A percentile compares a stretch with the other conserved stretches of the same genome.
phyloP scores from a whole-genome alignment of 2,329 filamentous ascomycete genomes.

The Fusarium subglutinans region DNA sequence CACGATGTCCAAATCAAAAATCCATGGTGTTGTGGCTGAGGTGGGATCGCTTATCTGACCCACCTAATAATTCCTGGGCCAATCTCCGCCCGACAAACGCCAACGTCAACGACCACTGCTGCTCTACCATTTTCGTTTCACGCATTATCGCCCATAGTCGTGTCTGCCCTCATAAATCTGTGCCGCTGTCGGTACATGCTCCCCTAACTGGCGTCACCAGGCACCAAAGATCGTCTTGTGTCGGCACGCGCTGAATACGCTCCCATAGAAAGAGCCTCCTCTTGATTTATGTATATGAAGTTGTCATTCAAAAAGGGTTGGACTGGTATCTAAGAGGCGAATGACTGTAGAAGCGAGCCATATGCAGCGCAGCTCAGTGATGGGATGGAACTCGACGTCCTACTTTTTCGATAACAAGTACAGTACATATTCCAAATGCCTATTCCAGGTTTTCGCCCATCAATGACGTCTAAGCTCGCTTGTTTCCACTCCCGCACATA shows the following conservation, averaged over 20 bases:
- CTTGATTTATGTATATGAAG: neutral
- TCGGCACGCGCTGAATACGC: neutral
- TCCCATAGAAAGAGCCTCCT: too few relatives aligned
- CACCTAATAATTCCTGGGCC: neutral
- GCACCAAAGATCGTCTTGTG: neutral
- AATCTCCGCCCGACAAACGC: neutral
- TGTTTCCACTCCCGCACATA: too few relatives aligned
- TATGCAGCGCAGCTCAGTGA: neutral
- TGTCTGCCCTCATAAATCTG: too few relatives aligned
- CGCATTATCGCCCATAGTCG: neutral
- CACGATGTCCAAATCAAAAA: neutral
- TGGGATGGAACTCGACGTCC: rapidly evolving
- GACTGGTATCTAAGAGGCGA: neutral
- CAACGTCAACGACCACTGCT: neutral
- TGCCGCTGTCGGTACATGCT: too few relatives aligned
- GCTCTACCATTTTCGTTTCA: neutral
- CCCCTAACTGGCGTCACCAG: too few relatives aligned
- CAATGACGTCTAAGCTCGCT: neutral
- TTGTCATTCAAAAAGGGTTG: rapidly evolving
- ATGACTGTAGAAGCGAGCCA: rapidly evolving
- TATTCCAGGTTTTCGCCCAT: rapidly evolving
- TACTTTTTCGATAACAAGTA: too few relatives aligned
- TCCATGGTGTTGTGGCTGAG: neutral
- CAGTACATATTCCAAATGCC: too few relatives aligned
- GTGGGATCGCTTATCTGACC: neutral